A percentile compares a stretch with the other conserved stretches of the same genome.
Evolutionary conservation across 345 rosid genomes (phyloP).

Genomic region (Salix arbutifolia): DNA sequence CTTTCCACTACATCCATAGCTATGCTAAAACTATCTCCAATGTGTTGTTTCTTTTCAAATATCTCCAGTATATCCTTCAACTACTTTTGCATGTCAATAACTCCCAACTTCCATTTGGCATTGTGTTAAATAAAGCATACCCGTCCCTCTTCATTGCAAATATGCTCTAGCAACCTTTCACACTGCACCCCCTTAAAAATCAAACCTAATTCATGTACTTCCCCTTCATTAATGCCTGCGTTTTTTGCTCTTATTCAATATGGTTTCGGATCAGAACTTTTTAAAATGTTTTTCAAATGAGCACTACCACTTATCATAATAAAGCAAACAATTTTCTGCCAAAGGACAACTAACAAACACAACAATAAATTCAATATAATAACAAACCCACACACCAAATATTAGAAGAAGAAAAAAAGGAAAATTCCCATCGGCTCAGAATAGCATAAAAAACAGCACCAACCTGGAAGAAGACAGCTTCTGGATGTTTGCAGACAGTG

Average conservation of each 20-base stretch:
- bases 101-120: neutral
- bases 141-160: neutral
- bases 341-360: neutral
- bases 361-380: neutral
- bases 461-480: constrained; percentile 80
- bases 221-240: neutral
- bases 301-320: neutral
- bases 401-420: neutral
- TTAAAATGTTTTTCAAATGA: neutral
- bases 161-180: neutral
- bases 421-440: neutral
- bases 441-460: neutral
- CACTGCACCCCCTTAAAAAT: neutral
- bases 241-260: neutral
- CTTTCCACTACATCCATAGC: neutral
- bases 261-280: neutral
- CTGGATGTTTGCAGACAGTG: constrained; percentile 42
- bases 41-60: neutral
- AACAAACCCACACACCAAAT: neutral
- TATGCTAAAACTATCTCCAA: too few species aligned
- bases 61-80: neutral
- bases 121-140: neutral
- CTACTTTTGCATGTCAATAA: neutral
- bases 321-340: neutral
- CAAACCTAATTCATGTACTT: neutral